Percentiles rank a stretch among this genome's conserved stretches.
Evolutionary conservation across 371 early-diverging fungal species (phyloP).

Genomic region (Mucor plumbeus): DNA sequence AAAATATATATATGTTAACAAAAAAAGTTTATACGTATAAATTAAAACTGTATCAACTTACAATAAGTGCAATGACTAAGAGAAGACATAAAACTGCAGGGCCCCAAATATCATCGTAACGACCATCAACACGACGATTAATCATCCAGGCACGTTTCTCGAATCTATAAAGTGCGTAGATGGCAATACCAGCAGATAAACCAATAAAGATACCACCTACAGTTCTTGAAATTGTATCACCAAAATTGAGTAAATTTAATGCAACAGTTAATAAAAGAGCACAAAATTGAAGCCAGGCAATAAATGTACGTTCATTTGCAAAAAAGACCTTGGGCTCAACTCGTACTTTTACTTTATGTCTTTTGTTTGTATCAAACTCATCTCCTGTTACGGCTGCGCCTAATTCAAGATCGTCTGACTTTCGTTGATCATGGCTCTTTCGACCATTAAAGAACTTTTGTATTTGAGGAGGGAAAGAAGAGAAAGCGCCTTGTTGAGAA

Average conservation of each 20-base stretch:
- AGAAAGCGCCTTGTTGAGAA: slow-evolving; percentile 60
- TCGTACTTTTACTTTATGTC: slow-evolving; percentile 59
- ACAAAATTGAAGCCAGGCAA: slow-evolving; percentile 88
- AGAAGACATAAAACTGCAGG: slow-evolving; percentile 84
- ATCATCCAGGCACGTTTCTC: slow-evolving; percentile 83
- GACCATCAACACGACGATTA: slow-evolving; percentile 56
- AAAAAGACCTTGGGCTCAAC: slow-evolving; percentile 99
- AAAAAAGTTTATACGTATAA: background rate
- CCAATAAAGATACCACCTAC: slow-evolving; percentile 60
- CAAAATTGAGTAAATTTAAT: slow-evolving; percentile 79
- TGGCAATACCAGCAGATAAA: slow-evolving; percentile 73
- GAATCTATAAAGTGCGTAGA: slow-evolving; percentile 89
- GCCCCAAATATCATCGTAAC: slow-evolving; percentile 63
- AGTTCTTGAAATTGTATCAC: slow-evolving; percentile 52
- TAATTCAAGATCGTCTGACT: slow-evolving; percentile 73
- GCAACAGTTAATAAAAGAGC: slow-evolving; percentile 78
- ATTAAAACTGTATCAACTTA: slow-evolving; percentile 10
- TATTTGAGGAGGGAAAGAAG: slow-evolving; percentile 77
- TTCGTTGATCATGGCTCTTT: slow-evolving; percentile 72
- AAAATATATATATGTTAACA: background rate
- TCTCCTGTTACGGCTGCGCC: slow-evolving; percentile 15
- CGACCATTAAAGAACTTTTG: slow-evolving; percentile 76
- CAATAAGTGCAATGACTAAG: slow-evolving; percentile 60
- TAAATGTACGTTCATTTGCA: slow-evolving; percentile 99
- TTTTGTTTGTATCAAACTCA: slow-evolving; percentile 29